A percentile compares a stretch with the other conserved stretches of the same genome.
Evolutionary conservation across 2,329 filamentous ascomycete species (phyloP).

Genomic region (Fusarium napiforme): DNA sequence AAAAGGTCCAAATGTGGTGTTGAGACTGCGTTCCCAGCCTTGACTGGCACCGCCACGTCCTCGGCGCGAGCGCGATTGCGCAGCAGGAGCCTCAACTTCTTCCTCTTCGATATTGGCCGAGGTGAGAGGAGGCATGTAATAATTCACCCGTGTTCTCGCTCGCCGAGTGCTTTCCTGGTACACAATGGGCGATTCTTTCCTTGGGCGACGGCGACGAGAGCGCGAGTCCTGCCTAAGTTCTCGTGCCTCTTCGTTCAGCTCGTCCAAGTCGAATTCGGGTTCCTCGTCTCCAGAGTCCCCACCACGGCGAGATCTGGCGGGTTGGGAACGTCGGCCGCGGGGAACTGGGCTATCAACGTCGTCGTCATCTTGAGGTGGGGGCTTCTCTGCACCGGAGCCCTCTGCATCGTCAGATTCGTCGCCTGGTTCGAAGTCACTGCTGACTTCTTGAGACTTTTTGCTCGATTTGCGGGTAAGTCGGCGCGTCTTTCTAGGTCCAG

Average conservation of each 20-base stretch:
- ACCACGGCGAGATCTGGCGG: conserved; percentile 60
- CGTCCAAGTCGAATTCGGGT: conserved; percentile 69
- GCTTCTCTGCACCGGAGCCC: conserved; percentile 55
- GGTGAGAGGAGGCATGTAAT: conserved; percentile 81
- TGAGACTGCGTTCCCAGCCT: conserved; percentile 81
- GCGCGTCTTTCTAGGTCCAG: conserved; percentile 51
- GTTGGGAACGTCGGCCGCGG: conserved; percentile 59
- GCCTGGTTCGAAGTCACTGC: conserved; percentile 70
- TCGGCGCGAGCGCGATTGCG: conserved; percentile 74
- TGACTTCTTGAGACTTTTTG: conserved; percentile 64
- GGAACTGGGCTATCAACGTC: conserved; percentile 62
- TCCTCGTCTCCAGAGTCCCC: conserved; percentile 67
- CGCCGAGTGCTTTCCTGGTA: conserved; percentile 67
- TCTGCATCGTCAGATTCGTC: conserved; percentile 68
- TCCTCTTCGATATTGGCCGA: conserved; percentile 75
- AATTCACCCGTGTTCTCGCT: conserved; percentile 76
- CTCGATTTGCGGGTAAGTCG: conserved; percentile 61
- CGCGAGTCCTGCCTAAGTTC: conserved; percentile 68
- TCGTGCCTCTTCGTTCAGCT: conserved; percentile 73
- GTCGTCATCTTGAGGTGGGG: conserved; percentile 53
- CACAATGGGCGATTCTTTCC: conserved; percentile 65
- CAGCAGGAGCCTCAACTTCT: conserved; percentile 74
- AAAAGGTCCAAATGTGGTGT: conserved; percentile 93
- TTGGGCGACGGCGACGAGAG: conserved; percentile 61
- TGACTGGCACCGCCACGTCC: conserved; percentile 68